These are phyloP conservation scores for Quercus lobata DNA, from an alignment of 331 rosid genomes.

Conservation along the genomic window DNA sequence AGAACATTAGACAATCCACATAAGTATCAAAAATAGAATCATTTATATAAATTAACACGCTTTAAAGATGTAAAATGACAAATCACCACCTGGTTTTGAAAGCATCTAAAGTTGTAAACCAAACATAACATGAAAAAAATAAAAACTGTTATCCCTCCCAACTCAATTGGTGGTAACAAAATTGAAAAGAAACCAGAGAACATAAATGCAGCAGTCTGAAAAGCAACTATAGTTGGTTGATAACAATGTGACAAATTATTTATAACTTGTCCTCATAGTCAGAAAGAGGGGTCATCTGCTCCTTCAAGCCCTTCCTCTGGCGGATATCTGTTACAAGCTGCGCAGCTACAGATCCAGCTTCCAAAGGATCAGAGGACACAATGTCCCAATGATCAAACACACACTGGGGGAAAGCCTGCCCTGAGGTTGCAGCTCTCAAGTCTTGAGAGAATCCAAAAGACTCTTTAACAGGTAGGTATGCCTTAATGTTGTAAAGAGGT, in stretches of 20 bases:
- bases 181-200: too few species aligned
- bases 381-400: slow-evolving; percentile 53
- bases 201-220: too few species aligned
- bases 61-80: too few species aligned
- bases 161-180: too few species aligned
- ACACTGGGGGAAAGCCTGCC: slow-evolving; percentile 57
- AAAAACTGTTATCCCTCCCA: too few species aligned
- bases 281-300: slow-evolving; percentile 39
- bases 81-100: too few species aligned
- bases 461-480: slow-evolving; percentile 34
- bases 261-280: slow-evolving; percentile 42
- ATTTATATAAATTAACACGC: too few species aligned
- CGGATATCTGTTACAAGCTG: slow-evolving; percentile 32
- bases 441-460: slow-evolving; percentile 45
- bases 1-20: too few species aligned
- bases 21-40: too few species aligned
- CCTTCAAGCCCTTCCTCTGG: slow-evolving; percentile 56
- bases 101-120: too few species aligned
- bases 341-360: slow-evolving; percentile 30
- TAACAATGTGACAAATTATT: neutral
- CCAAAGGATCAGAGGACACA: slow-evolving; percentile 46
- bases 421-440: slow-evolving; percentile 41
- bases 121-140: too few species aligned
- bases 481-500: slow-evolving; percentile 52
- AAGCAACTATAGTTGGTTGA: neutral